A percentile compares a stretch with the other conserved stretches of the same genome.
phyloP scores from a whole-genome alignment of 2,329 filamentous ascomycete genomes.

The Talaromyces verruculosus region DNA sequence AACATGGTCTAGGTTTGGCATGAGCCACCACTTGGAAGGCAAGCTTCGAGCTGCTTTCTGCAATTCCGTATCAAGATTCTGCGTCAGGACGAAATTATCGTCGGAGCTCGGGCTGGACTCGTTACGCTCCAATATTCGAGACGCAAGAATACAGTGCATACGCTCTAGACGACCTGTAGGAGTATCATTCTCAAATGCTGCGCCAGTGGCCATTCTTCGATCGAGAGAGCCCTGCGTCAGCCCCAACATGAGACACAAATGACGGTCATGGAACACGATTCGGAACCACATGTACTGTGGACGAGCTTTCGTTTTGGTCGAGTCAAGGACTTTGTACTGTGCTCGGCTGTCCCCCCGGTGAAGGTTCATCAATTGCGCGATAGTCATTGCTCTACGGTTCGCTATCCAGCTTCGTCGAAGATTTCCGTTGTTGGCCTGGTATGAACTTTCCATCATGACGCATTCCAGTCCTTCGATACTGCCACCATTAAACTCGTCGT shows the following conservation, averaged over 20 bases:
- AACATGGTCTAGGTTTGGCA: conserved; percentile 25
- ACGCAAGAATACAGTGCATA: conserved; percentile 46
- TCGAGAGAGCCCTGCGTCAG: conserved; percentile 35
- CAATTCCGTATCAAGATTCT: conserved; percentile 50
- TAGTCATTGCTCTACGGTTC: conserved; percentile 37
- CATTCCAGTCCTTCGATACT: conserved; percentile 47
- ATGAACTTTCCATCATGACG: conserved; percentile 46
- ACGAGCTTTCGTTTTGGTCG: conserved; percentile 28
- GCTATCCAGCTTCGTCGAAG: conserved; percentile 45
- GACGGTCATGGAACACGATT: conserved; percentile 41
- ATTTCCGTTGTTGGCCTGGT: conserved; percentile 43
- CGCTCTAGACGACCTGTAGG: conserved; percentile 50
- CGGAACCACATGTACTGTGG: conserved; percentile 40
- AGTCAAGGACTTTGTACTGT: conserved; percentile 28
- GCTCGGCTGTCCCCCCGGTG: conserved; percentile 30
- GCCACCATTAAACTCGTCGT: conserved; percentile 38
- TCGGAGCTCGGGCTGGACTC: conserved; percentile 24
- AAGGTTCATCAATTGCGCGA: conserved; percentile 47
- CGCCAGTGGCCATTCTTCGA: conserved; percentile 38
- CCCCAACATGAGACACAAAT: conserved; percentile 46
- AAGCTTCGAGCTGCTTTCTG: conserved; percentile 46
- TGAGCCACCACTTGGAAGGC: conserved; percentile 52
- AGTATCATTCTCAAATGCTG: conserved; percentile 33
- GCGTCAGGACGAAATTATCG: conserved; percentile 43
- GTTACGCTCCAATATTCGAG: conserved; percentile 54